Percentiles rank a stretch among this genome's conserved stretches.
Conservation (phyloP, 2,329 filamentous ascomycete genomes). For the Alternaria brassicae region DNA sequence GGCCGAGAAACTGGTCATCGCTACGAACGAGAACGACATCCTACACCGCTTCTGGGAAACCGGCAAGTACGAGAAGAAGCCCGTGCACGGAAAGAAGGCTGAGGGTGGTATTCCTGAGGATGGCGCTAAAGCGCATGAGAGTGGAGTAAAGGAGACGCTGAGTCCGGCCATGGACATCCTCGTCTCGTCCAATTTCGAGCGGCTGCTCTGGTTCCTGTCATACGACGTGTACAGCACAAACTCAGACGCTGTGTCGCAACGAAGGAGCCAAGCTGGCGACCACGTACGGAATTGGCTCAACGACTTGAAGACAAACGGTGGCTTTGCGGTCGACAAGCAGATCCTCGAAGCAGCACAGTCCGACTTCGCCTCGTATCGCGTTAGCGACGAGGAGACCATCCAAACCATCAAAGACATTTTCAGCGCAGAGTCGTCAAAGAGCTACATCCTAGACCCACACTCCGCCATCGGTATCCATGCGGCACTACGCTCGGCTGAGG, state of each 20-base stretch:
- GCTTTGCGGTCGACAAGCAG: conserved; percentile 79
- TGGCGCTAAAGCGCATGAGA: conserved; percentile 67
- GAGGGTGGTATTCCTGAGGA: conserved; percentile 63
- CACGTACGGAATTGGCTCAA: conserved; percentile 80
- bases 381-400: conserved; percentile 62
- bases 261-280: conserved; percentile 66
- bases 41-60: conserved; percentile 94
- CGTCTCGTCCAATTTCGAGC: conserved; percentile 95
- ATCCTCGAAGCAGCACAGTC: conserved; percentile 74
- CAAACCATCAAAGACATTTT: conserved; percentile 57
- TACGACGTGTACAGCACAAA: conserved; percentile 59
- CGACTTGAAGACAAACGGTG: conserved; percentile 79
- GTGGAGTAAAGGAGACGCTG: conserved; percentile 87
- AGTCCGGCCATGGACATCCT: conserved; percentile 98
- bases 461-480: conserved; percentile 86
- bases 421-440: conserved; percentile 56
- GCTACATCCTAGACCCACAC: conserved; percentile 91
- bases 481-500: conserved; percentile 70
- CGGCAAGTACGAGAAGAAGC: conserved; percentile 86
- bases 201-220: conserved; percentile 90
- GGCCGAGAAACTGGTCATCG: conserved; percentile 84
- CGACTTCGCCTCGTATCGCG: conserved; percentile 81
- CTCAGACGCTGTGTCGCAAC: conserved; percentile 51
- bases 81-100: conserved; percentile 64
- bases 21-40: conserved; percentile 98